Evolutionary conservation across 225 moss, liverwort and hornwort species (phyloP).

Genomic region (Rhytidiadelphus loreus): DNA sequence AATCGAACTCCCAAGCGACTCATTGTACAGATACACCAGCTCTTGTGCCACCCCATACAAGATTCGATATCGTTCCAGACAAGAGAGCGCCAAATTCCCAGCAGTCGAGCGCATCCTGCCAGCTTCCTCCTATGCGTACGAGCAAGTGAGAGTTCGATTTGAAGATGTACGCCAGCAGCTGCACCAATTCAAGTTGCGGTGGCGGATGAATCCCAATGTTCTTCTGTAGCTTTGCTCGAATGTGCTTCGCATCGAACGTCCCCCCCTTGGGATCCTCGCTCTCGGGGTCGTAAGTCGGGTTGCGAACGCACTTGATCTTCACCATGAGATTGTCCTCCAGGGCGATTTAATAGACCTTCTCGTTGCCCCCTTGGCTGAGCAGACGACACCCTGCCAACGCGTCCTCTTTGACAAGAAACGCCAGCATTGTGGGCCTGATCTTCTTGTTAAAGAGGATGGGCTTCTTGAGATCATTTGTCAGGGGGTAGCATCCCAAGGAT

Average conservation of each 20-base stretch:
- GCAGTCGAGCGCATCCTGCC: not conserved
- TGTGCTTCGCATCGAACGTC: slow-evolving; percentile 25
- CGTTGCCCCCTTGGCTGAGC: slow-evolving; percentile 50
- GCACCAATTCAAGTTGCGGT: slow-evolving; percentile 26
- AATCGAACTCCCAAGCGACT: slow-evolving; percentile 41
- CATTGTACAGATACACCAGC: slow-evolving; percentile 51
- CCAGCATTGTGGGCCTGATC: slow-evolving; percentile 49
- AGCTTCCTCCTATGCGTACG: slow-evolving; percentile 49
- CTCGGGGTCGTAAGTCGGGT: not conserved
- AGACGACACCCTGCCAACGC: slow-evolving; percentile 22
- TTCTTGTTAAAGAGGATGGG: slow-evolving; percentile 62
- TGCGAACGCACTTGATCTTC: slow-evolving; percentile 51
- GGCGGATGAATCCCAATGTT: slow-evolving; percentile 63
- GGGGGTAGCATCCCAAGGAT: slow-evolving; percentile 14
- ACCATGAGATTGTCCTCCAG: slow-evolving; percentile 31
- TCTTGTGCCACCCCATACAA: slow-evolving; percentile 46
- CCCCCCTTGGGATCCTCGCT: not conserved
- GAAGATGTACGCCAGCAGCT: slow-evolving; percentile 43
- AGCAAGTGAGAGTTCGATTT: slow-evolving; percentile 43
- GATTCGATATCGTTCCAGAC: slow-evolving; percentile 61
- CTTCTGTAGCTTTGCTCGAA: slow-evolving; percentile 52
- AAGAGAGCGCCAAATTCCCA: slow-evolving; percentile 12
- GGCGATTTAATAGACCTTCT: slow-evolving; percentile 37
- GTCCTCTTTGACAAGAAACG: slow-evolving; percentile 52
- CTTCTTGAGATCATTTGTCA: slow-evolving; percentile 21